phyloP scores from a whole-genome alignment of 2,329 filamentous ascomycete species.

The Cladosporium sp. region DNA sequence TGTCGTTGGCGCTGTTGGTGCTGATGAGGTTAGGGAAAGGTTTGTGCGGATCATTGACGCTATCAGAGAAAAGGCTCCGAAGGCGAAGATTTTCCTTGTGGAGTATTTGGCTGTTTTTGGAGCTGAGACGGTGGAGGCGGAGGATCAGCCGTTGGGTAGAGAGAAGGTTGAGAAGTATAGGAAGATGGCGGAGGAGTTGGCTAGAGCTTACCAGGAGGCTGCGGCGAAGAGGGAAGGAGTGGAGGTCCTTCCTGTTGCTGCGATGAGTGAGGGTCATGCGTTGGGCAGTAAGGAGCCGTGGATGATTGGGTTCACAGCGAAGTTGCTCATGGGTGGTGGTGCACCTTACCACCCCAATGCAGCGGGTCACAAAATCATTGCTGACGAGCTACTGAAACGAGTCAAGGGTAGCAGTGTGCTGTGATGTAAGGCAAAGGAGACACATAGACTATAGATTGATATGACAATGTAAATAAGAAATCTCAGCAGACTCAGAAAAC shows the following conservation, averaged over 20 bases:
- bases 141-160: conserved; percentile 6
- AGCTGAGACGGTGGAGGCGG: background rate
- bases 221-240: conserved; percentile 6
- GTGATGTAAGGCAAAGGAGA: background rate
- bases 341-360: conserved; percentile 17
- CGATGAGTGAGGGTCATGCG: conserved; percentile 15
- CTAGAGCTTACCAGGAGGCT: conserved; percentile 10
- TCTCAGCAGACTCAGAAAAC: too few relatives aligned
- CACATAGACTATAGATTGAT: background rate
- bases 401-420: background rate
- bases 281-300: conserved; percentile 14
- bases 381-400: conserved; percentile 3
- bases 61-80: conserved; percentile 3
- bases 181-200: background rate
- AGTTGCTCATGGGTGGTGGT: conserved; percentile 4
- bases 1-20: background rate
- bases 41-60: conserved; percentile 15
- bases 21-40: conserved; percentile 5
- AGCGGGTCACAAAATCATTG: conserved; percentile 14
- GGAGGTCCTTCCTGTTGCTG: conserved; percentile 12
- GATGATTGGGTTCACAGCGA: conserved; percentile 11
- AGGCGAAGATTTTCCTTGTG: conserved; percentile 15
- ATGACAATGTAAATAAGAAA: background rate
- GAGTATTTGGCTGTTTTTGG: conserved; percentile 16
- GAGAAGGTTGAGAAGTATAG: conserved; percentile 9